Conservation (phyloP, 2,329 filamentous ascomycete genomes). For the Rachicladosporium sp. region DNA sequence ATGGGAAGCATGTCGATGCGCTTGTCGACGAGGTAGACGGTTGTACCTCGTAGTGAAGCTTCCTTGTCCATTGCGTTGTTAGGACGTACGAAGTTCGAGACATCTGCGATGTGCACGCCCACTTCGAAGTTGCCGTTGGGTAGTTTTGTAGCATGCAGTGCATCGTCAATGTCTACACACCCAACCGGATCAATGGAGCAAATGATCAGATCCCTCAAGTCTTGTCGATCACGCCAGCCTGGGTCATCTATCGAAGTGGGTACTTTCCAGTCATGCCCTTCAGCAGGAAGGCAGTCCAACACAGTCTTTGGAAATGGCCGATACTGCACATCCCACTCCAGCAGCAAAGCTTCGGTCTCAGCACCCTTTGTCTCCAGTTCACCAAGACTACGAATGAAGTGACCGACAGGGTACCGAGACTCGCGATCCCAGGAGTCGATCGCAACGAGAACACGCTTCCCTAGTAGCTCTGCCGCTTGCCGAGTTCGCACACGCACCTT, state of each 20-base stretch:
- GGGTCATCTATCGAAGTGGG: conserved; percentile 66
- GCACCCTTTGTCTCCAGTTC: conserved; percentile 95
- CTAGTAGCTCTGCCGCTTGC: conserved; percentile 76
- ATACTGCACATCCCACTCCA: conserved; percentile 97
- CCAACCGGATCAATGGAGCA: conserved; percentile 96
- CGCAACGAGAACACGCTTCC: conserved; percentile 82
- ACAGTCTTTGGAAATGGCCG: conserved; percentile 93
- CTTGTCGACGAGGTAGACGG: conserved; percentile 96
- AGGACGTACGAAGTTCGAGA: conserved; percentile 97
- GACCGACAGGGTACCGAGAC: conserved; percentile 80
- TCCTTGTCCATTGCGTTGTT: conserved; percentile 96
- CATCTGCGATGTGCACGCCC: conserved; percentile 95
- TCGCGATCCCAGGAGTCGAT: conserved; percentile 94
- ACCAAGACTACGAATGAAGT: conserved; percentile 85
- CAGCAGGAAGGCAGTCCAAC: conserved; percentile 77
- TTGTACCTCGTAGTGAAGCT: conserved; percentile 86
- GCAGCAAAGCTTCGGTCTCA: conserved; percentile 83
- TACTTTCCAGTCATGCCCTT: conserved; percentile 91
- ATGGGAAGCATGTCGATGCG: conserved; percentile 98
- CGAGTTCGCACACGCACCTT: conserved; percentile 90
- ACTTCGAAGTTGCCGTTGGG: conserved; percentile 93
- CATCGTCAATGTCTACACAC: conserved; percentile 97
- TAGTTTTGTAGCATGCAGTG: conserved; percentile 71
- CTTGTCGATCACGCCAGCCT: conserved; percentile 74
- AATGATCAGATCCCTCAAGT: conserved; percentile 74